Evolutionary conservation across 2,329 filamentous ascomycete species (phyloP), one percentile per base, ranked within the genome.

Genomic region (Fusarium burgessii): DNA sequence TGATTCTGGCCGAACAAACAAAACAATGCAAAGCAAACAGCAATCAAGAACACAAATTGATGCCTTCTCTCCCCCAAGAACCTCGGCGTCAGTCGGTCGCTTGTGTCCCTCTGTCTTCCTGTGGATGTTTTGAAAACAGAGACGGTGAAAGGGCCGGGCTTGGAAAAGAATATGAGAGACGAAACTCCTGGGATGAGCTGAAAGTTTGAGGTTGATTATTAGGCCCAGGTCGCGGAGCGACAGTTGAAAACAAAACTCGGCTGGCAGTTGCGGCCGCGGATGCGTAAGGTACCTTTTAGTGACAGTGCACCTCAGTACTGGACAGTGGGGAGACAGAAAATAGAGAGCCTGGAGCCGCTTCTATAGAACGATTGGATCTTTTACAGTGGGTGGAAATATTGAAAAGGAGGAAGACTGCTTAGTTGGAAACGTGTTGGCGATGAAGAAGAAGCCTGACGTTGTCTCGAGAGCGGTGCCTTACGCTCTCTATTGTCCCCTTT

Each of bases 301-400:
- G 59, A 42, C 46, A 38, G 54, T 65, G 58, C 46, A 55, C 35
- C 15, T 49, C 42, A 50, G 32, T 43, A 23, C 23, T 29, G 20
- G 64, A 40, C 23, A 45, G 71, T 65, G 66, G 62, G 56, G 58
- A 67, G 55, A 72, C 62, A 73, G 55, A 63, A 25, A 32, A 64
- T 61, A 55, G 66, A 68, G 62, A 70, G 60, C 41, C 46, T 68
- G 70, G 66, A 64, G 65, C 68, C 61, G 70, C 62, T 61, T 64
- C 64, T 63, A 66, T 59, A 43, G 60, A 50, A 56, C 23, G 20
- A 49, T 49, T 57, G 61, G 62, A 29, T 29, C 27, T 29, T 29
- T 29, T 67, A 62, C 42, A 46, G 45, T 47, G 55, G 29, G 29
- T 29, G 46, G 20, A 27, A 42, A 13, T 49, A 18, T 33, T 13